Percentiles rank a stretch among this genome's conserved stretches.
These are phyloP conservation scores for Monosporascus sp. DNA, from an alignment of 2,329 filamentous ascomycete genomes.

Conservation along the genomic window DNA sequence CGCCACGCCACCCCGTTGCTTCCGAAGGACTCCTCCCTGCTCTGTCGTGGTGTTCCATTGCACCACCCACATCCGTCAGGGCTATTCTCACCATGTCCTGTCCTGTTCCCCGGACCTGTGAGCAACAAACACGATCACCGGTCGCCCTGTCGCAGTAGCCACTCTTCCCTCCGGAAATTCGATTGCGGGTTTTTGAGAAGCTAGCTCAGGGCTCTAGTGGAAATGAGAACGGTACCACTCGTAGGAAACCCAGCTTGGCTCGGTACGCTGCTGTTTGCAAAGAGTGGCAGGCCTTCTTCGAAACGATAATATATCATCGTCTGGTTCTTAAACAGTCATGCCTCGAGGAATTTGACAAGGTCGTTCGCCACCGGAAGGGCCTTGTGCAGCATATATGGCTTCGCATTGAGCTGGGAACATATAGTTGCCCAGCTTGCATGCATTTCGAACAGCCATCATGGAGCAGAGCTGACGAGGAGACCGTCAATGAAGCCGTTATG, in stretches of 20 bases:
- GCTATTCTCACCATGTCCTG: too few species aligned
- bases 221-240: neutral
- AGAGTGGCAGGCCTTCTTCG: neutral
- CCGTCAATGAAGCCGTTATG: neutral
- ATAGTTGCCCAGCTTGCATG: neutral
- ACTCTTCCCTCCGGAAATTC: neutral
- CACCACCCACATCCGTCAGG: too few species aligned
- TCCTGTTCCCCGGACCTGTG: too few species aligned
- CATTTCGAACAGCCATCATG: neutral
- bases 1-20: too few species aligned
- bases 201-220: neutral
- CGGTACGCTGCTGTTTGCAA: neutral
- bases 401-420: neutral
- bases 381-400: neutral
- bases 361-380: neutral
- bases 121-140: neutral
- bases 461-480: neutral
- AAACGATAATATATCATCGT: neutral
- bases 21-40: too few species aligned
- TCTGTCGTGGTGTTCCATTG: too few species aligned
- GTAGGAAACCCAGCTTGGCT: neutral
- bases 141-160: neutral
- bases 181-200: neutral
- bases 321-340: neutral
- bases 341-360: neutral